Conservation (phyloP, 129 eudicot genomes). For the Chrysanthemum makinoi region DNA sequence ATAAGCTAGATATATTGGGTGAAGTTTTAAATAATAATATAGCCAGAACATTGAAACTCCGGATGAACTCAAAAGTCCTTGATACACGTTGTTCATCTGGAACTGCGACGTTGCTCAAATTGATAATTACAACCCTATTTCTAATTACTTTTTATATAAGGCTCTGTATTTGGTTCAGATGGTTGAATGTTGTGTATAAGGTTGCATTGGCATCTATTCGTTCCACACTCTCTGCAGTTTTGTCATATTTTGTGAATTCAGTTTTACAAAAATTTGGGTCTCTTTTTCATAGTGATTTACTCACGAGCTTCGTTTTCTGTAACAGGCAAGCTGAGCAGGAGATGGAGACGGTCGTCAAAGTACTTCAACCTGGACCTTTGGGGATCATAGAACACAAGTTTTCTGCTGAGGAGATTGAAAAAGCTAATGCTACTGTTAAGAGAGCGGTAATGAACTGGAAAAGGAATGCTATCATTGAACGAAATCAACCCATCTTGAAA, state of each 20-base stretch:
- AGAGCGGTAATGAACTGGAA: conserved; percentile 81
- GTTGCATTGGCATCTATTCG: too few species aligned
- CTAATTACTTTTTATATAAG: neutral
- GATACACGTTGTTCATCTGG: neutral
- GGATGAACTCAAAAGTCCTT: too few species aligned
- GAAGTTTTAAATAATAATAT: too few species aligned
- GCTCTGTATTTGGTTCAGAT: neutral
- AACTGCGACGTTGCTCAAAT: neutral
- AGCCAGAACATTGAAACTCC: too few species aligned
- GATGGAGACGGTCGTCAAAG: conserved; percentile 78
- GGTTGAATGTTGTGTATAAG: neutral
- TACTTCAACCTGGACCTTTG: conserved; percentile 89
- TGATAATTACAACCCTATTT: neutral
- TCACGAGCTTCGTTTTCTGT: neutral
- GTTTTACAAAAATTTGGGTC: neutral
- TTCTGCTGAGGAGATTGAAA: conserved; percentile 60
- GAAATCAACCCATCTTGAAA: conserved; percentile 58
- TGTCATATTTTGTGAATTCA: too few species aligned
- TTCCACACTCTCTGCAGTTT: too few species aligned
- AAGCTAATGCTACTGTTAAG: conserved; percentile 60
- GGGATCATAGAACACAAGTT: conserved; percentile 88
- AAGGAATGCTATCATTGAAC: conserved; percentile 61
- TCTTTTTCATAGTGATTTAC: neutral
- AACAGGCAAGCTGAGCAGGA: conserved; percentile 85
- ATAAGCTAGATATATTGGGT: too few species aligned